Base-by-base conservation (phyloP, 2,329 filamentous ascomycete species). In the Penicillium sp. region DNA sequence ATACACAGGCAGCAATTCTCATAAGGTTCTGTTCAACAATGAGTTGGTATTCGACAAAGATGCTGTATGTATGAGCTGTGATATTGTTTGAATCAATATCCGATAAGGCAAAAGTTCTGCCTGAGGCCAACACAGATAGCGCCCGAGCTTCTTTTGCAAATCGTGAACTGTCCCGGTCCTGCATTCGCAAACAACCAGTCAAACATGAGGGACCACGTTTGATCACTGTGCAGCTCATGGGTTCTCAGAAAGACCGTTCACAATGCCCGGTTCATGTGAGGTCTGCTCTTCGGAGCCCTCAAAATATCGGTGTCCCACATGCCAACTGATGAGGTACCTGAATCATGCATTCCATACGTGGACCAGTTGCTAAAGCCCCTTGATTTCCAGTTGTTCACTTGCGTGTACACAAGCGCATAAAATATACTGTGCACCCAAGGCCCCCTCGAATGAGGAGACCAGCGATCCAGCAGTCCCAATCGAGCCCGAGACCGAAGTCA, bases 401-500 rank as follows among this genome's bases (percentile, higher is more conserved):
- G 67, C 63, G 31, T 79, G 77, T 60, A 75, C 74, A 36, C 73
- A 77, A 50, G 66, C 70, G 5, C 77, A 79, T 61, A 77, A 78
- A 61, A 68, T 69, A 16, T 72, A 72, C 53, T 79, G 77, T 56
- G 64, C 66, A 18, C 70, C 72, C n/a, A 68, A 67, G 58, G 50
- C 59, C 16, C 55, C 58, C 21, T 46, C 60, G 18, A 59, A 53
- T 45, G 51, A 57, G 34, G 57, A 61, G 31, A 34, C 58, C 27
- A 52, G 55, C 40, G 50, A 55, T 10, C 51, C 56, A 50, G 27
- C 47, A n/a, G 53, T 3, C 48, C 50, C 40, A 53, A 56, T 43
- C 43, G 13, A 53, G 29, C 40, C 46, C 10, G 18, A 49, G 14
- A 51, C 60, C 21, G 48, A 56, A 22, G 55, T 53, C 39, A 47